Evolutionary conservation across 225 moss, liverwort and hornwort genomes (phyloP), one percentile per base, ranked within the genome.

Genomic region (Takakia lepidozioides): DNA sequence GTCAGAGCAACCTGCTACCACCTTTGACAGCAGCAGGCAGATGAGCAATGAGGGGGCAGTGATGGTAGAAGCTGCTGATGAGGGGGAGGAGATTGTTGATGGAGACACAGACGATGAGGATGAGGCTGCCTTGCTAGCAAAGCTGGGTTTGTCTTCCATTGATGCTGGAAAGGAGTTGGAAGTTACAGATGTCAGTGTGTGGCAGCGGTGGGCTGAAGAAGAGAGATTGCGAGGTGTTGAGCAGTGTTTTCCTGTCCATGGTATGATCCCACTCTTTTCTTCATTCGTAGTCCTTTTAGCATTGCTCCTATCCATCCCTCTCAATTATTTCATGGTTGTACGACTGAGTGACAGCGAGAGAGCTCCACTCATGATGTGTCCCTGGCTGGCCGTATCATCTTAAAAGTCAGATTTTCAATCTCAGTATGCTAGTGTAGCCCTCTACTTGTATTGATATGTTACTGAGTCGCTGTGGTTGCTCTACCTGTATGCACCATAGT

Each of bases 161-260:
- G 69, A 83, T 70, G 74, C 75, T 10, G 69, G 72, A 37, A 87
- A 83, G 65, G 91, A 87, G 28, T 69, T 91, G 58, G 90, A 91
- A 56, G 67, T 76, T 25, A 74, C 83, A 36, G 83, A 91, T 65
- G 52, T 74, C 46, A 52, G 26, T 61, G 78, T 87, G 21, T 98
- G 98, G 98, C 60, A 74, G 55, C 68, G 85, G 54, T 98, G 98
- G 98, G 80, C 85, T 62, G 52, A 61, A 58, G 82, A 78, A 60
- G 98, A 98, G 69, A 56, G 49, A 43, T 63, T 85, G 62, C 85
- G 91, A 66, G 72, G 58, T 59, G 54, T 67, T 57, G 80, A 87
- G 59, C 98, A 98, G 56, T 98, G 91, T 91, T 66, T 78, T 47
- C 98, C 98, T 55, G 55, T 83, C 25, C 77, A 69, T 22, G 66